Evolutionary conservation across 2,329 filamentous ascomycete genomes (phyloP).

Genomic region (Verticillium isaacii): DNA sequence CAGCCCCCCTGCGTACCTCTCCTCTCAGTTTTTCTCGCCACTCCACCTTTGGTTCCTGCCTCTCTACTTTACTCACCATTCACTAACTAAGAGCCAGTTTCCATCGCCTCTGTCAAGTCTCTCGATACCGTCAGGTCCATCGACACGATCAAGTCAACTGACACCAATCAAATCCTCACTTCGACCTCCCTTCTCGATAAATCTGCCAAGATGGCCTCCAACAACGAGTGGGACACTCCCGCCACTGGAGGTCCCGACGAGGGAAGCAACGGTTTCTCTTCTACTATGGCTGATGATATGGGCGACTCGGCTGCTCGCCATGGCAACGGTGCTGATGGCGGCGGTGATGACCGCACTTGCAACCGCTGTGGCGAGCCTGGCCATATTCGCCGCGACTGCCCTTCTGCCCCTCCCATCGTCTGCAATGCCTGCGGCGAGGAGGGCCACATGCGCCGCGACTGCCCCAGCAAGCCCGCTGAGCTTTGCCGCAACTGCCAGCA

Average conservation of each 20-base stretch:
- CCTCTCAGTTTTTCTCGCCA: neutral
- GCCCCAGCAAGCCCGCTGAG: constrained; percentile 52
- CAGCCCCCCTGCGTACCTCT: neutral
- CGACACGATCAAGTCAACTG: neutral
- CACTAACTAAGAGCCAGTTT: neutral
- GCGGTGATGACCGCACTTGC: constrained; percentile 21
- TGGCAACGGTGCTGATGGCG: neutral
- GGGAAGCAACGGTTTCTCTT: neutral
- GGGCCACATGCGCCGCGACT: constrained; percentile 56
- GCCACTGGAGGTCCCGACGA: neutral
- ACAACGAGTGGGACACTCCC: neutral
- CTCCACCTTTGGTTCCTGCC: neutral
- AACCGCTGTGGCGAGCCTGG: constrained; percentile 45
- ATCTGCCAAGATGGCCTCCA: neutral
- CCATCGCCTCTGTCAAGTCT: neutral
- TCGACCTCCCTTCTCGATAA: neutral
- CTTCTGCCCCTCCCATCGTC: constrained; percentile 46
- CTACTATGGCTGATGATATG: neutral
- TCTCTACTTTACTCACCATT: neutral
- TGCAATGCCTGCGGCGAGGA: constrained; percentile 59
- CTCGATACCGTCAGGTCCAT: neutral
- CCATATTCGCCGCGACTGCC: constrained; percentile 58
- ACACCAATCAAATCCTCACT: neutral
- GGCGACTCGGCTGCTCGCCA: neutral
- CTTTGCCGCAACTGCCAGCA: constrained; percentile 59